These are phyloP conservation scores for Turritis glabra DNA, from an alignment of 345 rosid genomes.

Conservation along the genomic window DNA sequence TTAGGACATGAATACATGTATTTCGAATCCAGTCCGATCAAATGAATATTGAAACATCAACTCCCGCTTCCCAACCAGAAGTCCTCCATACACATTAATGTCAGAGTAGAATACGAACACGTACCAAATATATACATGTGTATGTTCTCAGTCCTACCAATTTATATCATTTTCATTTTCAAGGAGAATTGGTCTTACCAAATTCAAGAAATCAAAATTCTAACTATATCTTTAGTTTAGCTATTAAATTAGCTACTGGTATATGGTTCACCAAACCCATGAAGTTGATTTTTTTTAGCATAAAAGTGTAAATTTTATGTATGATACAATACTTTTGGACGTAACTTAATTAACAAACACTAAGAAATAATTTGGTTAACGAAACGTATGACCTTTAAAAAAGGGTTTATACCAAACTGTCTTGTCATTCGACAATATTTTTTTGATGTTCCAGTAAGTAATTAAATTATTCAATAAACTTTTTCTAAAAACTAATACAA, in stretches of 20 bases:
- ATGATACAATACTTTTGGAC: constrained; percentile 2
- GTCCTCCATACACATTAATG: no score
- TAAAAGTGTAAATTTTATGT: neutral
- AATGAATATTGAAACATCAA: no score
- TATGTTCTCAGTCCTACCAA: no score
- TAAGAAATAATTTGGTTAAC: neutral
- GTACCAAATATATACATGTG: no score
- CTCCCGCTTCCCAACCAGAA: no score
- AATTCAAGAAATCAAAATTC: constrained; percentile 3
- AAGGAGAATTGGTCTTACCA: constrained; percentile 24
- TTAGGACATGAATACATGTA: no score
- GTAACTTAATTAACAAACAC: neutral
- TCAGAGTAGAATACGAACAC: no score
- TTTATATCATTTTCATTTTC: no score
- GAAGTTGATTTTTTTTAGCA: constrained; percentile 10
- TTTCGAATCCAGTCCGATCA: no score
- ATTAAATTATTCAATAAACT: neutral
- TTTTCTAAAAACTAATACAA: neutral
- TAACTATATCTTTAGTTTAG: neutral
- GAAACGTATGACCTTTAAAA: neutral
- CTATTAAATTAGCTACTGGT: neutral
- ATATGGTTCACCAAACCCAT: constrained; percentile 23
- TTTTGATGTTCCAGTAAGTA: neutral
- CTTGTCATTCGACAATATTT: neutral
- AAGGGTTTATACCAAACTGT: neutral